Evolutionary conservation across 2,329 filamentous ascomycete species (phyloP), one percentile per base, ranked within the genome.

Genomic region (Ascochyta fabae): DNA sequence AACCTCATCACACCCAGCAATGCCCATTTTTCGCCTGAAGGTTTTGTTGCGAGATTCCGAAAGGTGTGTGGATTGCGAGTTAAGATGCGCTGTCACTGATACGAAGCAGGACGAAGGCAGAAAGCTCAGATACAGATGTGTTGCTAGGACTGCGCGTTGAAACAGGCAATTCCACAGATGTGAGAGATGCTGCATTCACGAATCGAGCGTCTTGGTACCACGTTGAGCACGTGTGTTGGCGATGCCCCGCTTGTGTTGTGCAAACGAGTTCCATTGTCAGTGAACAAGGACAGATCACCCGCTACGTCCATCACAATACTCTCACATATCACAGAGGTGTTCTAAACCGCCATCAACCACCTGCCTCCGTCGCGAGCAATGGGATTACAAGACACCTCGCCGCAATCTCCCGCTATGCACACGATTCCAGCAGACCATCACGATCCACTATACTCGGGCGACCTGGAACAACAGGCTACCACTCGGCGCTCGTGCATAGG

Each of bases 1-100:
- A 53, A 57, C 19, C n/a, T 49, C 22, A 53, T 58, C 19, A 58
- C 55, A 3, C 55, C 55, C 5, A 29, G 19, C n/a, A 58, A 58
- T 16, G 49, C 49, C 16, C 41, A 49, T 22, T 53, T 53, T 13
- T 53, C 55, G 4, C 16, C 29, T 10, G 40, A 58, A 1, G 49
- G 55, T 0, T 58, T 58, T 23, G 31, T 53, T 13, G 36, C 49
- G 3, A 53, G 35, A 16, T 53, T 58, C 9, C 6, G 44, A 29
- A 46, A 58, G 45, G 55, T 58, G 12, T n/a, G 49, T 38, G 4
- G 19, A 19, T 12, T 12, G 3, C 6, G 7, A 10, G 8, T 4
- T 13, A n/a, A 4, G 10, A 23, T 12, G 19, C 2, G 24, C 5
- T 12, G 7, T 22, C 12, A 19, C 53, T 56, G 33, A 43, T n/a